A percentile compares a stretch with the other conserved stretches of the same genome.
Evolutionary conservation across 164 flowering plant species (phyloP).

Genomic region (Vitis rupestris): DNA sequence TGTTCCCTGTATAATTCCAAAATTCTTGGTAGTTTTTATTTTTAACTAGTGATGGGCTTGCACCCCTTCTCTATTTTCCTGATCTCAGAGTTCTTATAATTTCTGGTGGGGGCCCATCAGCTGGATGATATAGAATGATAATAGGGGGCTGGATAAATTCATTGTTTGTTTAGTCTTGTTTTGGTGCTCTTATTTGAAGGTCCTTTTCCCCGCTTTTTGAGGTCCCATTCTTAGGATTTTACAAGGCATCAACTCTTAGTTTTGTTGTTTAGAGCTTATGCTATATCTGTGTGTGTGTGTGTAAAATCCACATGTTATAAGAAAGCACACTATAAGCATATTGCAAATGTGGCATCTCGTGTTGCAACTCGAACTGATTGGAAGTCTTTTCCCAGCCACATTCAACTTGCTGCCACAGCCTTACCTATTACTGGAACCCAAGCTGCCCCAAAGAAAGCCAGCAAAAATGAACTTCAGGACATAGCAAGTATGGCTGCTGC

Average conservation of each 20-base stretch:
- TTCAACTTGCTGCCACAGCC: constrained; percentile 87
- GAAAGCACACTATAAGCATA: not conserved
- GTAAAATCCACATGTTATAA: not conserved
- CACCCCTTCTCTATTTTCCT: too few species aligned
- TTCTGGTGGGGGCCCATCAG: not conserved
- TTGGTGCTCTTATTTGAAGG: too few species aligned
- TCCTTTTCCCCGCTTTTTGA: not conserved
- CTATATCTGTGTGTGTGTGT: not conserved
- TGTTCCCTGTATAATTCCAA: too few species aligned
- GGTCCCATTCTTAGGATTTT: not conserved
- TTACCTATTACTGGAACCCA: constrained; percentile 85
- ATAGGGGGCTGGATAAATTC: not conserved
- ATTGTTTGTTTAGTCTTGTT: not conserved
- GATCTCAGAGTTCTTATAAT: not conserved
- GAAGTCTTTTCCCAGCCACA: constrained; percentile 53
- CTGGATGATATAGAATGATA: not conserved
- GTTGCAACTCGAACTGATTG: too few species aligned
- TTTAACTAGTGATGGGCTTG: too few species aligned
- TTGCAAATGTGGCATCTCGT: too few species aligned
- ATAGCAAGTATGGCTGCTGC: constrained; percentile 86
- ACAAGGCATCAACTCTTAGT: not conserved
- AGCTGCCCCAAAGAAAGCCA: constrained; percentile 57
- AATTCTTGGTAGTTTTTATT: too few species aligned
- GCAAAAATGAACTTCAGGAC: constrained; percentile 67
- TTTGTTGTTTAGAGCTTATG: not conserved